Percentiles rank a stretch among this genome's conserved stretches.
Conservation (phyloP, 306 rosid species). For the Trifolium pratense region DNA sequence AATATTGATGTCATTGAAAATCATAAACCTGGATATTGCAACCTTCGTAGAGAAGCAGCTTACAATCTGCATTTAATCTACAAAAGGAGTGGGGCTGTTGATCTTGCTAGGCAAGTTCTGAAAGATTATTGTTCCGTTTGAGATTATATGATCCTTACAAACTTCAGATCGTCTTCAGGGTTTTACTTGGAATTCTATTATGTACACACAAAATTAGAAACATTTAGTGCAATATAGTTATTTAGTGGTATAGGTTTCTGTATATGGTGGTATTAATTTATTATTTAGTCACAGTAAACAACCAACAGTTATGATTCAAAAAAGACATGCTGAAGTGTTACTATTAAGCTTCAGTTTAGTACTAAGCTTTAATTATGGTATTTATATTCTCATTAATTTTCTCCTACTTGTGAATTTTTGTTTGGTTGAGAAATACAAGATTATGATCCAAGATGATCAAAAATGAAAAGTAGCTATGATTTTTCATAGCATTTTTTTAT, state of each 20-base stretch:
- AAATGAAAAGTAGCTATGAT: too few relatives aligned
- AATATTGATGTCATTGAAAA: constrained; percentile 46
- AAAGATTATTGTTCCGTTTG: constrained; percentile 73
- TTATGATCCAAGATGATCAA: too few relatives aligned
- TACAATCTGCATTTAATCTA: constrained; percentile 85
- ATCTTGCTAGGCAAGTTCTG: constrained; percentile 86
- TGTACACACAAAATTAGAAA: constrained; percentile 4
- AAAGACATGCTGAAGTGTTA: background rate
- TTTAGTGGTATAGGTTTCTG: background rate
- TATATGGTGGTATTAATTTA: background rate
- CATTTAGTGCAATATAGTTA: background rate
- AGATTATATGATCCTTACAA: constrained; percentile 10
- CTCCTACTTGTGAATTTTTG: too few relatives aligned
- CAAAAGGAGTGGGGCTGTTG: constrained; percentile 81
- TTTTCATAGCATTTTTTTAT: too few relatives aligned
- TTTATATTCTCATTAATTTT: too few relatives aligned
- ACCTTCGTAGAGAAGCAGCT: constrained; percentile 88
- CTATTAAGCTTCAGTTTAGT: background rate
- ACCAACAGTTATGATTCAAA: background rate
- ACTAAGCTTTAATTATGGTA: too few relatives aligned
- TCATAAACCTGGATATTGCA: constrained; percentile 63
- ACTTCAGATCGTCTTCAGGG: background rate
- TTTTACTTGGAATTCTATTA: background rate
- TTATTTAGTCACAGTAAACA: background rate
- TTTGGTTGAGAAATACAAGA: too few relatives aligned